Conservation (phyloP, 139 green algal species). For the Asterochloris erici region DNA sequence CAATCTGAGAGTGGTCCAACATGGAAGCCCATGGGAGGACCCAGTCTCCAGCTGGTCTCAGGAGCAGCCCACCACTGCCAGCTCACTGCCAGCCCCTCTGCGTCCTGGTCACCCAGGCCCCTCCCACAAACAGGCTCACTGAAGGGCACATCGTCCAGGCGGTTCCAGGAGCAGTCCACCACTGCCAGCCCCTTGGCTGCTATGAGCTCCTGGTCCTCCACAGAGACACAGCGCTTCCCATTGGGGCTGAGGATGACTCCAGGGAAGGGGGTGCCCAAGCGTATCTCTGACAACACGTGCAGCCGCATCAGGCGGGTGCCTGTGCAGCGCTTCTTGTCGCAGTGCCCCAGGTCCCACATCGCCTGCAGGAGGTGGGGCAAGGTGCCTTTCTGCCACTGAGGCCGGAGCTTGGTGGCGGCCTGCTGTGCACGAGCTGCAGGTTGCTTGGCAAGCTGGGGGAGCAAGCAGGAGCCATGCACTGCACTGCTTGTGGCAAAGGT, state of each 20-base stretch:
- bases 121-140: too few relatives aligned
- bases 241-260: conserved; percentile 81
- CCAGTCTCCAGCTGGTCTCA: too few relatives aligned
- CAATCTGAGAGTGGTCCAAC: too few relatives aligned
- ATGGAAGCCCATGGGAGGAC: neutral
- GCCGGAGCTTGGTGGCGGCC: neutral
- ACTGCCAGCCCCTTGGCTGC: conserved; percentile 83
- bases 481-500: too few relatives aligned
- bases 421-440: too few relatives aligned
- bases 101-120: neutral
- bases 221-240: conserved; percentile 64
- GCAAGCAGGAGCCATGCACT: too few relatives aligned
- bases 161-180: conserved; percentile 98
- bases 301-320: conserved; percentile 62
- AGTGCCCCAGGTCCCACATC: conserved; percentile 93
- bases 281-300: conserved; percentile 67
- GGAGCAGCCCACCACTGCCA: too few relatives aligned
- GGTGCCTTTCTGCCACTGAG: neutral
- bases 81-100: neutral
- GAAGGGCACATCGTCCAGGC: conserved; percentile 95
- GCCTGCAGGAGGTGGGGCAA: conserved; percentile 35
- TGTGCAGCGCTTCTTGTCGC: conserved; percentile 82
- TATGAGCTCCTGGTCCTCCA: conserved; percentile 80
- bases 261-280: conserved; percentile 71
- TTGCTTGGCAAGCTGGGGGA: too few relatives aligned